Conservation (phyloP, 2,329 filamentous ascomycete species). For the Fusarium piperis region DNA sequence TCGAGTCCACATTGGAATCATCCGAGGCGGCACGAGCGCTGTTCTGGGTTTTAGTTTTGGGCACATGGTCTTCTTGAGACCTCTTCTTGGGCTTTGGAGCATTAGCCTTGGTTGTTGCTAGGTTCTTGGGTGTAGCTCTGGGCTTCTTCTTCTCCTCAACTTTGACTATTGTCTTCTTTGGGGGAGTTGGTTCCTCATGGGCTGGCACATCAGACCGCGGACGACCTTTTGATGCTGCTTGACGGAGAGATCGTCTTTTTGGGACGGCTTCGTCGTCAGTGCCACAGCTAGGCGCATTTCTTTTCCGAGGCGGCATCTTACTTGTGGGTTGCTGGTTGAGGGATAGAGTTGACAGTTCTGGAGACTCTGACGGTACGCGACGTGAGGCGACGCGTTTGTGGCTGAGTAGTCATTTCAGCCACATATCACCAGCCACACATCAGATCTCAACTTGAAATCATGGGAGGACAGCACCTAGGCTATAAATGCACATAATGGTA, state of each 20-base stretch:
- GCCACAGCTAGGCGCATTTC: background rate
- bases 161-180: constrained; percentile 5
- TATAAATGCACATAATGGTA: background rate
- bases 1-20: constrained; percentile 45
- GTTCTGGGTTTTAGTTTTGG: background rate
- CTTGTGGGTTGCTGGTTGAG: background rate
- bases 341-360: background rate
- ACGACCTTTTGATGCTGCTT: constrained; percentile 9
- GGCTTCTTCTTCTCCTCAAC: background rate
- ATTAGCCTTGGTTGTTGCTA: rapidly evolving
- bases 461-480: background rate
- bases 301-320: constrained; percentile 33
- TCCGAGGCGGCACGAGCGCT: constrained; percentile 30
- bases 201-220: background rate
- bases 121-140: background rate
- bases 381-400: background rate
- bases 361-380: background rate
- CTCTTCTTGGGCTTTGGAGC: background rate
- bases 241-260: constrained; percentile 32
- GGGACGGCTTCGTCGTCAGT: background rate
- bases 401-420: background rate
- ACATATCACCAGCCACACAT: background rate
- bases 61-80: background rate
- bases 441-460: background rate
- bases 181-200: background rate